Conservation (phyloP, 1,284 basidiomycete species). For the Ceratobasidium sp. region DNA sequence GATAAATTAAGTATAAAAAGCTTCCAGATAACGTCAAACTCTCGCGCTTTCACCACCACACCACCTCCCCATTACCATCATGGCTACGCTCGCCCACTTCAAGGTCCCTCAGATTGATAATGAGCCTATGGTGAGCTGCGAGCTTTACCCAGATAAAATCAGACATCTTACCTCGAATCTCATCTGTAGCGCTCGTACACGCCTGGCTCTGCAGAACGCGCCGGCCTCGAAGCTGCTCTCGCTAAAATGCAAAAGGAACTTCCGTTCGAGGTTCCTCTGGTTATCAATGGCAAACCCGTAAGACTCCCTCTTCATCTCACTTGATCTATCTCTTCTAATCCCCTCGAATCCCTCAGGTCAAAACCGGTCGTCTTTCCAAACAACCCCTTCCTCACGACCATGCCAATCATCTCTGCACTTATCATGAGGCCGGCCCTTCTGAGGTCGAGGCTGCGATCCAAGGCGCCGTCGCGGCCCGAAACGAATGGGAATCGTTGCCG, state of each 20-base stretch:
- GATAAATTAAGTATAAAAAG: slow-evolving; percentile 16
- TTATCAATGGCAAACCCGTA: slow-evolving; percentile 92
- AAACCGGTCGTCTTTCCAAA: slow-evolving; percentile 82
- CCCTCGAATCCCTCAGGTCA: slow-evolving; percentile 67
- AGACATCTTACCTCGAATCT: slow-evolving; percentile 9
- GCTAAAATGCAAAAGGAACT: slow-evolving; percentile 83
- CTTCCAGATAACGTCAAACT: background rate
- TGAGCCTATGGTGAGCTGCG: slow-evolving; percentile 85
- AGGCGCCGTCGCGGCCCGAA: slow-evolving; percentile 88
- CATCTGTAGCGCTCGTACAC: slow-evolving; percentile 71
- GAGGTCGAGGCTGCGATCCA: slow-evolving; percentile 87
- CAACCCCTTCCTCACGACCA: slow-evolving; percentile 90
- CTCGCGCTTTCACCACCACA: background rate
- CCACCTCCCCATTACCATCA: background rate
- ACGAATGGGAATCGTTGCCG: slow-evolving; percentile 91
- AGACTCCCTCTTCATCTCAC: slow-evolving; percentile 53
- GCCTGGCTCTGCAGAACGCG: slow-evolving; percentile 83
- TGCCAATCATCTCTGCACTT: slow-evolving; percentile 82
- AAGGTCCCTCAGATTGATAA: slow-evolving; percentile 86
- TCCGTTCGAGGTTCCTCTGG: slow-evolving; percentile 92
- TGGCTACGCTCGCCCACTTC: slow-evolving; percentile 83
- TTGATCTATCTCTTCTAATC: background rate
- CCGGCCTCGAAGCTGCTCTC: slow-evolving; percentile 80
- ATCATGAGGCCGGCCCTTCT: slow-evolving; percentile 88
- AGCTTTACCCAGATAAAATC: slow-evolving; percentile 3